A percentile compares a stretch with the other conserved stretches of the same genome.
These are phyloP conservation scores for Didymella exigua DNA, from an alignment of 2,329 filamentous ascomycete species.

Conservation along the genomic window DNA sequence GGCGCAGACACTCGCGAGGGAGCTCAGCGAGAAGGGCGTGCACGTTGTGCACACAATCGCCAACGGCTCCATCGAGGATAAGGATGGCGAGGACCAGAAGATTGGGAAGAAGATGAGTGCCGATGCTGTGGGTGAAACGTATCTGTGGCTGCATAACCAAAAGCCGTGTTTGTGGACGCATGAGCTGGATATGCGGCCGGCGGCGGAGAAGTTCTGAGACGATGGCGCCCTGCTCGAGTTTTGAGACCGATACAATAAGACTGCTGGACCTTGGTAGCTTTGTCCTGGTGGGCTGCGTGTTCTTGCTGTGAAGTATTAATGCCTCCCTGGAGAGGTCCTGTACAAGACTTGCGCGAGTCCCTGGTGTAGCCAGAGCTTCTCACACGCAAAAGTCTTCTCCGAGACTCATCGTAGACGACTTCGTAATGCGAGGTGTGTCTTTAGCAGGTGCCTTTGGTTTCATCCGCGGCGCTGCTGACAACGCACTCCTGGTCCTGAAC, in stretches of 20 bases:
- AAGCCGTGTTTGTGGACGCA: constrained; percentile 59
- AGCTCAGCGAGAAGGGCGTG: constrained; percentile 62
- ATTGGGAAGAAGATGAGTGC: constrained; percentile 63
- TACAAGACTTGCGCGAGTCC: not conserved
- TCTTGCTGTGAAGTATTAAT: not conserved
- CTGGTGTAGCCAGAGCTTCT: too few relatives aligned
- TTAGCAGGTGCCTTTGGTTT: not conserved
- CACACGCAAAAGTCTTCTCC: not conserved
- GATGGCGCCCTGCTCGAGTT: not conserved
- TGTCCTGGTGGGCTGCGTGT: not conserved
- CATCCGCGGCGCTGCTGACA: not conserved
- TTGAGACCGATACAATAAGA: not conserved
- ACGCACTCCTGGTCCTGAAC: not conserved
- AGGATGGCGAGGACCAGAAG: constrained; percentile 55
- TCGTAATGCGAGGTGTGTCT: not conserved
- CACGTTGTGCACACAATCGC: constrained; percentile 66
- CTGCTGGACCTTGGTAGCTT: not conserved
- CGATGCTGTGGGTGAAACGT: constrained; percentile 63
- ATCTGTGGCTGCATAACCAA: constrained; percentile 59
- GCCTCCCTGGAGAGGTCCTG: not conserved
- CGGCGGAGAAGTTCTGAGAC: constrained; percentile 55
- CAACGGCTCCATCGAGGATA: constrained; percentile 61
- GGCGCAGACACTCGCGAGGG: constrained; percentile 61
- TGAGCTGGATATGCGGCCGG: constrained; percentile 59
- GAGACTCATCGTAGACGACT: not conserved